Conservation (phyloP, 1,139 yeast genomes). For the Suhomyces kunorum region DNA sequence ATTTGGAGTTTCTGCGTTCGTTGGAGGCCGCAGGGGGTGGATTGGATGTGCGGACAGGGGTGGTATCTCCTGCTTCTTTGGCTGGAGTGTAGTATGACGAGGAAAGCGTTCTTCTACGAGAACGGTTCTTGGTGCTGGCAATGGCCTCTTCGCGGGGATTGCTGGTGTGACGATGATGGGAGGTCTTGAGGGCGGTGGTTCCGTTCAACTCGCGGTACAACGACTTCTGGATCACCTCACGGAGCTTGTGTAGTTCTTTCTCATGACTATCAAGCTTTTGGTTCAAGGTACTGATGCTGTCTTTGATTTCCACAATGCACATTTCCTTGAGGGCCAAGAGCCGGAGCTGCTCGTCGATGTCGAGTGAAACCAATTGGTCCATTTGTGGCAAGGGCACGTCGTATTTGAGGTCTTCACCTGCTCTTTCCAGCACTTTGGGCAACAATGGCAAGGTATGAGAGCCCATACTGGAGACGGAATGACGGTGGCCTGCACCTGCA, state of each 20-base stretch:
- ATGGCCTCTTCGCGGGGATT: conserved; percentile 41
- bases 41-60: conserved; percentile 5
- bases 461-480: neutral
- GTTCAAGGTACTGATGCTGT: conserved; percentile 41
- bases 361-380: conserved; percentile 33
- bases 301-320: conserved; percentile 58
- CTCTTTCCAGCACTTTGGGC: conserved; percentile 3
- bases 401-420: conserved; percentile 11
- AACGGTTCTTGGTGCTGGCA: conserved; percentile 29
- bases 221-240: conserved; percentile 43
- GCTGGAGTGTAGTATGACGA: conserved; percentile 16
- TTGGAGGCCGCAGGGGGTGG: neutral
- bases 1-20: conserved; percentile 24
- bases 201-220: conserved; percentile 37
- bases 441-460: conserved; percentile 5
- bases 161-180: conserved; percentile 26
- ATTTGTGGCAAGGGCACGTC: conserved; percentile 34
- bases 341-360: conserved; percentile 57
- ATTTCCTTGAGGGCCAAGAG: conserved; percentile 62
- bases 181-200: conserved; percentile 2
- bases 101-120: conserved; percentile 25
- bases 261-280: conserved; percentile 42
- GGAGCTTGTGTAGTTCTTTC: conserved; percentile 46
- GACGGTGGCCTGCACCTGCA: neutral
- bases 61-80: conserved; percentile 1